Percentiles rank a stretch among this genome's conserved stretches.
Conservation (phyloP, 2,329 filamentous ascomycete species). For the Pseudocercospora fuligena region DNA sequence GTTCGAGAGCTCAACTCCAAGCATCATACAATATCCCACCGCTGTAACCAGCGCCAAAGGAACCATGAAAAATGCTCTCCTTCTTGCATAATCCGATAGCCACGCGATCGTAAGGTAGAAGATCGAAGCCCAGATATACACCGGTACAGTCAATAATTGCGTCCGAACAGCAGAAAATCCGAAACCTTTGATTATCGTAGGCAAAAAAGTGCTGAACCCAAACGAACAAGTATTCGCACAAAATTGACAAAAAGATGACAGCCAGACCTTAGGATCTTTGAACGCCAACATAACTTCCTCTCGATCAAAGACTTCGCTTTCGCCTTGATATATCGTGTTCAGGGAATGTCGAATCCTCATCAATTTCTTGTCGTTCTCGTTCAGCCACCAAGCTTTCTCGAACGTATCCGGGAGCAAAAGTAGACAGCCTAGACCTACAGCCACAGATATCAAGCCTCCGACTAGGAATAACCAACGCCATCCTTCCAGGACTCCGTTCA, state of each 20-base stretch:
- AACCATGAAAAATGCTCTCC: conserved; percentile 20
- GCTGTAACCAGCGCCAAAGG: conserved; percentile 14
- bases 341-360: conserved; percentile 27
- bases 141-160: conserved; percentile 11
- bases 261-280: conserved; percentile 39
- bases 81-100: conserved; percentile 16
- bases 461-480: conserved; percentile 31
- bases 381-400: conserved; percentile 34
- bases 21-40: conserved; percentile 16
- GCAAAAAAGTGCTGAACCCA: conserved; percentile 43
- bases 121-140: conserved; percentile 15
- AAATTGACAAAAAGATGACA: conserved; percentile 40
- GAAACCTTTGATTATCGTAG: conserved; percentile 43
- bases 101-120: conserved; percentile 19
- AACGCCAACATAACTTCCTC: conserved; percentile 37
- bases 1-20: conserved; percentile 13
- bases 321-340: conserved; percentile 17
- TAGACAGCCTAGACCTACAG: conserved; percentile 15
- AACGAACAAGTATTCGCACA: conserved; percentile 40
- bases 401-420: conserved; percentile 10
- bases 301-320: conserved; percentile 39
- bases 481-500: conserved; percentile 28
- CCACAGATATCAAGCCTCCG: conserved; percentile 24
- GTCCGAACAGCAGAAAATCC: conserved; percentile 20
- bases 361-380: conserved; percentile 22